phyloP scores from a whole-genome alignment of 148 eudicot species.

The Cornus suecica region DNA sequence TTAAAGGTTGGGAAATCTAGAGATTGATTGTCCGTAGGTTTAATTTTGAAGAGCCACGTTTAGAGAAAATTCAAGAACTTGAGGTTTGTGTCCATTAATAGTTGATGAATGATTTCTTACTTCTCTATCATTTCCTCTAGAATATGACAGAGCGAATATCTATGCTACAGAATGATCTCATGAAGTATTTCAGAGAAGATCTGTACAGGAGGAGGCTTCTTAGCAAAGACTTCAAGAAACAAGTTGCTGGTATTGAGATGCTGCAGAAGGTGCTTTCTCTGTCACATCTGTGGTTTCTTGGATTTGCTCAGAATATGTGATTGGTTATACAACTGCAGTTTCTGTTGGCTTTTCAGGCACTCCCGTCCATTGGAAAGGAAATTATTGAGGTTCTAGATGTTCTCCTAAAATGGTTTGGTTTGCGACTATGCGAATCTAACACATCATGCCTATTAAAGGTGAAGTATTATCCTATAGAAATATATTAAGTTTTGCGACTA shows the following conservation, averaged over 20 bases:
- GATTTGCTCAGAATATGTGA: constrained; percentile 10
- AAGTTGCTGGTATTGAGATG: constrained; percentile 95
- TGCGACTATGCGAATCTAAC: constrained; percentile 89
- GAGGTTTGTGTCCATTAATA: constrained; percentile 53
- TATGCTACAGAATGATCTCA: constrained; percentile 61
- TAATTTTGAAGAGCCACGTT: constrained; percentile 91
- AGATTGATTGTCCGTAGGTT: constrained; percentile 83
- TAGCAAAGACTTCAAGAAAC: constrained; percentile 92
- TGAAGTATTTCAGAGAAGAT: constrained; percentile 90
- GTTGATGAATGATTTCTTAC: background rate
- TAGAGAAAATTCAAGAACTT: constrained; percentile 95
- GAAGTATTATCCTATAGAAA: background rate
- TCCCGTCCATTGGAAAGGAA: constrained; percentile 75
- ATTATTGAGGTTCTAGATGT: constrained; percentile 81
- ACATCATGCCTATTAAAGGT: constrained; percentile 96
- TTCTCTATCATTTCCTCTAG: background rate
- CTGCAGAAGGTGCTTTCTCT: constrained; percentile 67
- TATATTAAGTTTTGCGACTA: constrained; percentile 35
- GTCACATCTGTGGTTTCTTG: background rate
- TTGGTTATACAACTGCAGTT: constrained; percentile 13
- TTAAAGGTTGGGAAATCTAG: constrained; percentile 54
- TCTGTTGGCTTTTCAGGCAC: constrained; percentile 52
- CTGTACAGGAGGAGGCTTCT: constrained; percentile 73
- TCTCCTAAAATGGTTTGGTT: constrained; percentile 88
- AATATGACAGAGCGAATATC: background rate